Evolutionary conservation across 805 yeast species (phyloP).

Genomic region (Zygosaccharomyces kombuchaensis): DNA sequence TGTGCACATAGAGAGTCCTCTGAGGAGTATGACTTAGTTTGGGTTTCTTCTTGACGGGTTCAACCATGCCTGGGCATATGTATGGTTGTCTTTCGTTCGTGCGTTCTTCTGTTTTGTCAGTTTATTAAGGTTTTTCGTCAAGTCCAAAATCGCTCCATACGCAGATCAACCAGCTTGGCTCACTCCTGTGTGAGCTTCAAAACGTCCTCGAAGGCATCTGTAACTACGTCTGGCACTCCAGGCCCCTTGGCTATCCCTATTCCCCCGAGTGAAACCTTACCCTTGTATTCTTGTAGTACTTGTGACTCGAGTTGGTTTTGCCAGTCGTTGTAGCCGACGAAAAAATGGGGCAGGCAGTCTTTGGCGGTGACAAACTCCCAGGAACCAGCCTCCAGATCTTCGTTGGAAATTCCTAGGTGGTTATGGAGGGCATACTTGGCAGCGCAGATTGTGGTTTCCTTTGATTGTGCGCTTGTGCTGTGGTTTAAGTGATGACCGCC

Average conservation of each 20-base stretch:
- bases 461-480: constrained; percentile 22
- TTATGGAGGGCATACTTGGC: constrained; percentile 39
- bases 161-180: not conserved
- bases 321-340: constrained; percentile 58
- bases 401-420: constrained; percentile 37
- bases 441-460: constrained; percentile 18
- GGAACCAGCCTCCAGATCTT: constrained; percentile 27
- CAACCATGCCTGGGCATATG: not conserved
- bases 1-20: constrained; percentile 52
- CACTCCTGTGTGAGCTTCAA: constrained; percentile 11
- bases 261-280: constrained; percentile 62
- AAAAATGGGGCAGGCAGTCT: constrained; percentile 75
- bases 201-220: constrained; percentile 59
- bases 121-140: not conserved
- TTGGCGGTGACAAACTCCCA: constrained; percentile 42
- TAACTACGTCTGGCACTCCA: constrained; percentile 85
- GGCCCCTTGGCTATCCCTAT: constrained; percentile 75
- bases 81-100: not conserved
- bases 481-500: constrained; percentile 67
- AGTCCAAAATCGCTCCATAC: not conserved
- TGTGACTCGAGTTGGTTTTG: constrained; percentile 35
- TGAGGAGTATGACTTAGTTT: constrained; percentile 23
- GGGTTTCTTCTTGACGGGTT: constrained; percentile 15
- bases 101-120: not conserved
- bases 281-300: constrained; percentile 36